These are phyloP conservation scores for Starmerella scarabaei DNA, from an alignment of 805 yeast species.

Conservation along the genomic window DNA sequence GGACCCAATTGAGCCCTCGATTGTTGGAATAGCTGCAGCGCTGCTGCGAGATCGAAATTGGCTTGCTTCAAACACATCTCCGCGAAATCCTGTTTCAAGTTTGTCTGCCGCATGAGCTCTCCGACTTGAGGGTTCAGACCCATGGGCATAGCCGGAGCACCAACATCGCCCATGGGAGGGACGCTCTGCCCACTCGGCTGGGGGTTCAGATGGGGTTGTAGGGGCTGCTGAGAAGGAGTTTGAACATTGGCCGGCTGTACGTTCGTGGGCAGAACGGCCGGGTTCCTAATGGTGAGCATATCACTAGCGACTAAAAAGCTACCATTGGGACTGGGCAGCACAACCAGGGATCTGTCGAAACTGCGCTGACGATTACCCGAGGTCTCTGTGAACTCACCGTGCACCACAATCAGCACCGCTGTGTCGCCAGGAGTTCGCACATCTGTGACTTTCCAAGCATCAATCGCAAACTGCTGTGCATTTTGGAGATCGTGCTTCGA, in stretches of 20 bases:
- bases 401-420: slow-evolving; percentile 67
- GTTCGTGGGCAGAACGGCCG: slow-evolving; percentile 23
- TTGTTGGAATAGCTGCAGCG: slow-evolving; percentile 56
- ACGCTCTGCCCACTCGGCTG: slow-evolving; percentile 5
- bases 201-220: not conserved
- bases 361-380: slow-evolving; percentile 43
- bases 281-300: slow-evolving; percentile 49
- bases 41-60: slow-evolving; percentile 62
- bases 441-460: slow-evolving; percentile 39
- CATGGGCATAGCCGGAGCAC: not conserved
- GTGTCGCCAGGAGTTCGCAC: slow-evolving; percentile 50
- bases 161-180: not conserved
- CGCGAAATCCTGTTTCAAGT: slow-evolving; percentile 65
- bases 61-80: slow-evolving; percentile 79
- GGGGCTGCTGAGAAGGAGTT: not conserved
- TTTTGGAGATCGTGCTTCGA: slow-evolving; percentile 58
- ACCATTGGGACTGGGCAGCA: slow-evolving; percentile 56
- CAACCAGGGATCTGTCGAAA: slow-evolving; percentile 74
- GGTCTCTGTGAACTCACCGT: slow-evolving; percentile 69
- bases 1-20: slow-evolving; percentile 50
- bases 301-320: slow-evolving; percentile 79
- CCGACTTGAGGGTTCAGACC: slow-evolving; percentile 34
- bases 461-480: slow-evolving; percentile 62
- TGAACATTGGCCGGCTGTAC: not conserved
- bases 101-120: slow-evolving; percentile 57